Evolutionary conservation across 768 basidiomycete genomes (phyloP).

Genomic region (Collybia nuda): DNA sequence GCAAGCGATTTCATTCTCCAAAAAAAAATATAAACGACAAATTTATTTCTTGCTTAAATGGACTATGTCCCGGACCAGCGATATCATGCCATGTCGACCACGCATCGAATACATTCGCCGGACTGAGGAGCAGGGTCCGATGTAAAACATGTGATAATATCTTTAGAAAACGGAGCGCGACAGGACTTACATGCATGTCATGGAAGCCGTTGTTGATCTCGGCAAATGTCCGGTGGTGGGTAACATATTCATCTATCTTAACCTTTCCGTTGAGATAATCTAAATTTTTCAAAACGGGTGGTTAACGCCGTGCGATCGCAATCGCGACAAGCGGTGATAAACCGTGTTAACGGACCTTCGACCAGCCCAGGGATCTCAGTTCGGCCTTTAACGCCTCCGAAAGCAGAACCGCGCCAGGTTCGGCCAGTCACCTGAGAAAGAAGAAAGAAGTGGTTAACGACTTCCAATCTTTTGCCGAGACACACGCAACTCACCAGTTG

Average conservation of each 20-base stretch:
- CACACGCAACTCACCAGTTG: conserved; percentile 39
- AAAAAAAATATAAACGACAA: conserved; percentile 1
- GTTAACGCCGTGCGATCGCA: neutral
- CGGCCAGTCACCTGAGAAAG: conserved; percentile 75
- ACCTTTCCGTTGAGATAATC: conserved; percentile 82
- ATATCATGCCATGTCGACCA: conserved; percentile 80
- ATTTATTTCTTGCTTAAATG: neutral
- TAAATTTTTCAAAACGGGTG: conserved; percentile 23
- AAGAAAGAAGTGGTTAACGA: neutral
- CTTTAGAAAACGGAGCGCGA: neutral
- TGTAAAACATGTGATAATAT: neutral
- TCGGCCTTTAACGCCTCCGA: conserved; percentile 97
- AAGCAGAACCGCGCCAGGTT: conserved; percentile 93
- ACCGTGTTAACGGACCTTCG: conserved; percentile 53
- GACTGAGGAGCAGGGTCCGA: conserved; percentile 36
- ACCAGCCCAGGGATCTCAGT: conserved; percentile 94
- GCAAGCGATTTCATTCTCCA: conserved; percentile 3
- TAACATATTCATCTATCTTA: conserved; percentile 95
- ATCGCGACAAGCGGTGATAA: neutral
- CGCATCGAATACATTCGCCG: conserved; percentile 92
- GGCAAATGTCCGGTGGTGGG: conserved; percentile 72
- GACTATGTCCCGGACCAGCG: no score
- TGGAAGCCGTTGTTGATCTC: conserved; percentile 89
- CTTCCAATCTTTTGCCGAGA: no score
- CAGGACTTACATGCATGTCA: conserved; percentile 88